Conservation (phyloP, 2,329 filamentous ascomycete species). For the Pseudocercospora fijiensis region DNA sequence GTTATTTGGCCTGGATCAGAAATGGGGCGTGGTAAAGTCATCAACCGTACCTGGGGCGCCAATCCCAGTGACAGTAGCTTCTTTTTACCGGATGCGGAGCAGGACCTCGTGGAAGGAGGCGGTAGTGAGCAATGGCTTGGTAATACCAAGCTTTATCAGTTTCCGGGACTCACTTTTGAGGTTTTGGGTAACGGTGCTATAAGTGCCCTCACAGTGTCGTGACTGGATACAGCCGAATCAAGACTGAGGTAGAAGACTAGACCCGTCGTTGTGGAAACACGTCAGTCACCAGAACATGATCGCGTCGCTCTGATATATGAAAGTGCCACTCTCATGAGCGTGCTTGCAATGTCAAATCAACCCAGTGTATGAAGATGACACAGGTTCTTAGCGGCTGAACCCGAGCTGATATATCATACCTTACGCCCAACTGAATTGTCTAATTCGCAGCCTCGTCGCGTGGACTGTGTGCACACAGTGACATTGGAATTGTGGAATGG, state of each 20-base stretch:
- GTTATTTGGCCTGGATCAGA: slow-evolving; percentile 60
- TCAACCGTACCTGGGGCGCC: slow-evolving; percentile 40
- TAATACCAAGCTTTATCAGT: slow-evolving; percentile 85
- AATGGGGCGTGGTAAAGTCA: slow-evolving; percentile 42
- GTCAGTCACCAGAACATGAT: not conserved
- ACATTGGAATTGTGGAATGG: not conserved
- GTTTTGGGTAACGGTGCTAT: slow-evolving; percentile 90
- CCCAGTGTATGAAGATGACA: not conserved
- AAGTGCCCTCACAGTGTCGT: slow-evolving; percentile 68
- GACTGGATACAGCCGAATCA: not conserved
- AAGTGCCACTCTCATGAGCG: not conserved
- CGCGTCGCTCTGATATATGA: not conserved
- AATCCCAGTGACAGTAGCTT: slow-evolving; percentile 36
- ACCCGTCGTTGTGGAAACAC: not conserved
- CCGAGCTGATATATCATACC: not conserved
- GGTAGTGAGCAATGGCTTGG: slow-evolving; percentile 56
- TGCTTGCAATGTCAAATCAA: not conserved
- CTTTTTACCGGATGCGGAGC: slow-evolving; percentile 37
- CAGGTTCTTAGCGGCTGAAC: not conserved
- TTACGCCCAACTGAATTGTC: not conserved
- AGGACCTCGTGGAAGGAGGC: slow-evolving; percentile 45
- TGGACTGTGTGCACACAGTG: not conserved
- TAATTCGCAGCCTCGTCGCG: not conserved
- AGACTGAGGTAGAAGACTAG: not conserved
- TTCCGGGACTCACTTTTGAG: slow-evolving; percentile 92